These are phyloP conservation scores for Pascua guehoae DNA, from an alignment of 1,284 basidiomycete genomes.

Conservation along the genomic window DNA sequence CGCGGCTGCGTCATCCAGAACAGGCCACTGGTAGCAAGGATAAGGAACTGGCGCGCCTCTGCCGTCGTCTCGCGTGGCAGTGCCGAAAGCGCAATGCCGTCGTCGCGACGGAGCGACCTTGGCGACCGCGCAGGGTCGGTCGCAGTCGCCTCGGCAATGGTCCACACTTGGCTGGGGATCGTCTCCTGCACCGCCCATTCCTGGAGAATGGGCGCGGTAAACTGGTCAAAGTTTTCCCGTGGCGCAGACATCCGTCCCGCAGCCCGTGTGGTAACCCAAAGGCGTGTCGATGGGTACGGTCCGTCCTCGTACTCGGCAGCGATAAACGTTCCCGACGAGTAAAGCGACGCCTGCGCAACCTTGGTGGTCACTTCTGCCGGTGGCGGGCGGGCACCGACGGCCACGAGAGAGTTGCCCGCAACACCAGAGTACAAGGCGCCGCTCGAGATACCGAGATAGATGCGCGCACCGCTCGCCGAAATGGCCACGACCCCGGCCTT, in stretches of 20 bases:
- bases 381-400: slow-evolving; percentile 17
- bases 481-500: slow-evolving; percentile 72
- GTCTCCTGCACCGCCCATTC: slow-evolving; percentile 52
- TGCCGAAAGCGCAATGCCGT: slow-evolving; percentile 31
- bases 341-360: slow-evolving; percentile 28
- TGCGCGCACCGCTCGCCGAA: slow-evolving; percentile 57
- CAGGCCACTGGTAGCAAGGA: slow-evolving; percentile 38
- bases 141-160: slow-evolving; percentile 55
- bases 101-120: slow-evolving; percentile 11
- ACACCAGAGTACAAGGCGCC: neutral
- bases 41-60: slow-evolving; percentile 34
- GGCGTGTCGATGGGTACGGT: slow-evolving; percentile 21
- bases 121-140: slow-evolving; percentile 27
- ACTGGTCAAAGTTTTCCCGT: slow-evolving; percentile 37
- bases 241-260: slow-evolving; percentile 32
- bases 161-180: slow-evolving; percentile 77
- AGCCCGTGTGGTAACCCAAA: slow-evolving; percentile 33
- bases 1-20: slow-evolving; percentile 31
- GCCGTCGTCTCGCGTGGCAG: slow-evolving; percentile 31
- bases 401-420: slow-evolving; percentile 1
- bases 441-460: slow-evolving; percentile 11
- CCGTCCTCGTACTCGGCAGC: slow-evolving; percentile 27
- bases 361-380: slow-evolving; percentile 30
- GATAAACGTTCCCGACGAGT: slow-evolving; percentile 41
- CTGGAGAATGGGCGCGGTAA: slow-evolving; percentile 26